phyloP scores from a whole-genome alignment of 257 asterid species.

The Solanum pinnatisectum region DNA sequence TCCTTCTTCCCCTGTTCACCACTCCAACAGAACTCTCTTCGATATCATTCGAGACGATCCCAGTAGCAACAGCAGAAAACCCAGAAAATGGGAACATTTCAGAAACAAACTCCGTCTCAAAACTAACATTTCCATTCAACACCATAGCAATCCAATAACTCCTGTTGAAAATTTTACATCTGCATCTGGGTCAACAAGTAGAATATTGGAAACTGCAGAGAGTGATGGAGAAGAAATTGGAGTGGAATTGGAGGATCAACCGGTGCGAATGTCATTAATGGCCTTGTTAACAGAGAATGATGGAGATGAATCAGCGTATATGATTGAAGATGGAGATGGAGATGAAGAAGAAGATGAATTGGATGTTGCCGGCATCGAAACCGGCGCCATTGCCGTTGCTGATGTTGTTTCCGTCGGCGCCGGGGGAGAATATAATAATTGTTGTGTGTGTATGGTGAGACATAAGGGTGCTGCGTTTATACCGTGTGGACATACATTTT shows the following conservation, averaged over 20 bases:
- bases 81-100: conserved; percentile 43
- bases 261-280: conserved; percentile 53
- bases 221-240: not conserved
- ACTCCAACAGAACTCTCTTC: conserved; percentile 38
- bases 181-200: not conserved
- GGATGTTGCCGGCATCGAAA: conserved; percentile 14
- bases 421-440: conserved; percentile 14
- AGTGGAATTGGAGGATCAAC: not conserved
- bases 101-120: conserved; percentile 49
- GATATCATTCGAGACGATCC: conserved; percentile 70
- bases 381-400: conserved; percentile 21
- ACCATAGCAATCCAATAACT: conserved; percentile 14
- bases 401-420: not conserved
- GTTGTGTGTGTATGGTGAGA: conserved; percentile 80
- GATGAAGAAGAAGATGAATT: conserved; percentile 48
- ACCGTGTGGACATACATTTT: conserved; percentile 73
- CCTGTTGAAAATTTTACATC: not conserved
- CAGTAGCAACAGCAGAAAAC: conserved; percentile 14
- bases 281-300: conserved; percentile 65
- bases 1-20: not conserved
- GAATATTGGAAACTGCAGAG: not conserved
- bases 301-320: conserved; percentile 32
- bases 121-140: conserved; percentile 26
- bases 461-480: conserved; percentile 67
- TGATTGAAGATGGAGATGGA: conserved; percentile 46